phyloP scores from a whole-genome alignment of 1,284 basidiomycete species.

The Xerocomus minutiporus region DNA sequence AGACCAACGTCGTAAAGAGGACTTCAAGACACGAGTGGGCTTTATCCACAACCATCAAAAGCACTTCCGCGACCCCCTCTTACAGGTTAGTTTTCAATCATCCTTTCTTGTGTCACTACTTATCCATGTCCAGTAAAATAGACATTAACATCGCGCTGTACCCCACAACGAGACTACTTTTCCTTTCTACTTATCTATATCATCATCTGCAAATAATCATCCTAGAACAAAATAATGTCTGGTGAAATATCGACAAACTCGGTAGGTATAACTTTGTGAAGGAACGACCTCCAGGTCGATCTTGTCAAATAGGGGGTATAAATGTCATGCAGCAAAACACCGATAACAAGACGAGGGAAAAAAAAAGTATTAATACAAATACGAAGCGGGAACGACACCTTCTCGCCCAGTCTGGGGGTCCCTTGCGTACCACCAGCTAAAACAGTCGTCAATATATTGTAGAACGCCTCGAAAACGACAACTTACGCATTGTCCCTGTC shows the following conservation, averaged over 20 bases:
- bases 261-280: conserved; percentile 22
- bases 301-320: conserved; percentile 37
- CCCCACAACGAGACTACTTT: conserved; percentile 16
- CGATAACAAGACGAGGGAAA: conserved; percentile 26
- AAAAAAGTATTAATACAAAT: conserved; percentile 58
- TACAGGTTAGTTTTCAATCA: conserved; percentile 35
- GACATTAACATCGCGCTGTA: conserved; percentile 11
- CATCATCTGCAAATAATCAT: conserved; percentile 5
- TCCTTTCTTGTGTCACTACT: background rate
- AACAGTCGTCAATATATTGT: conserved; percentile 1
- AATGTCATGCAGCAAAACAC: conserved; percentile 28
- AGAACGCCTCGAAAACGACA: conserved; percentile 1
- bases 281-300: conserved; percentile 33
- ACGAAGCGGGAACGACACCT: conserved; percentile 86
- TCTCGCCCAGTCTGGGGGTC: conserved; percentile 74
- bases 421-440: conserved; percentile 89
- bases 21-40: conserved; percentile 79
- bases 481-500: conserved; percentile 76
- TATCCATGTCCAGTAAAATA: conserved; percentile 18
- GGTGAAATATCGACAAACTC: conserved; percentile 14
- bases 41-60: conserved; percentile 87
- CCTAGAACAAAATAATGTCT: conserved; percentile 7
- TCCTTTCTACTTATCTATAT: conserved; percentile 14
- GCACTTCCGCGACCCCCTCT: conserved; percentile 65
- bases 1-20: conserved; percentile 75